Base-by-base conservation (phyloP, 2,329 filamentous ascomycete genomes). In the Emericellopsis atlantica region DNA sequence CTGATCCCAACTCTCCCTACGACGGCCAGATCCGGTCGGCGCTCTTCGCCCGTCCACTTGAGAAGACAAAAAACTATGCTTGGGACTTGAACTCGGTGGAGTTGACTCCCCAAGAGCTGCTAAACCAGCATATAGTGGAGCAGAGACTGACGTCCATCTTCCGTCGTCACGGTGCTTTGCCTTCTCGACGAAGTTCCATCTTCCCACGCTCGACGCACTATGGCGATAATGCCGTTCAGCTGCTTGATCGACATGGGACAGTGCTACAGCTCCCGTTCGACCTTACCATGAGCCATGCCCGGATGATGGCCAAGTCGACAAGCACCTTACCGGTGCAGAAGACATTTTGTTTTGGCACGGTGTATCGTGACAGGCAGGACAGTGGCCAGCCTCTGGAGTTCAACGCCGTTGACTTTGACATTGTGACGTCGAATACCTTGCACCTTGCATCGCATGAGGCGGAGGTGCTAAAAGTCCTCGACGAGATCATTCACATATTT, bases 331-430 rank as follows among this genome's bases (percentile, higher is more conserved):
- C 77, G 1, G 63, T 86, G 5, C 76, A 85, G 48, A 84, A 86
- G 48, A 85, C 84, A 0, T 95, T 87, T 58, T 79, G 84, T 0
- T 95, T 98, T 56, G 89, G 88, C 6, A 81, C 74, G 29, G 88
- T 96, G 1, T 96, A 87, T 55, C 77, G 92, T 33, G 84, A 93
- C 47, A 79, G 75, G 36, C 70, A 79, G 38, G 80, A 79, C 42
- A 88, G 86, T 7, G 84, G 86, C 2, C 84, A 94, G 49, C 92
- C 92, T 6, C 73, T 74, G 43, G 83, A 81, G 52, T 83, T 86
- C 55, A 83, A 85, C 9, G 92, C 96, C 55, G 89, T 93, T 3
- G 89, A 96, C 57, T 98, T 96, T 57, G 92, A 98, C 60, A 88
- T 98, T 44, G 74, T 95, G n/a, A 90, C 88, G 1, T 74, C 77